phyloP scores from a whole-genome alignment of 2,329 filamentous ascomycete genomes.

The Colletotrichum aenigma region DNA sequence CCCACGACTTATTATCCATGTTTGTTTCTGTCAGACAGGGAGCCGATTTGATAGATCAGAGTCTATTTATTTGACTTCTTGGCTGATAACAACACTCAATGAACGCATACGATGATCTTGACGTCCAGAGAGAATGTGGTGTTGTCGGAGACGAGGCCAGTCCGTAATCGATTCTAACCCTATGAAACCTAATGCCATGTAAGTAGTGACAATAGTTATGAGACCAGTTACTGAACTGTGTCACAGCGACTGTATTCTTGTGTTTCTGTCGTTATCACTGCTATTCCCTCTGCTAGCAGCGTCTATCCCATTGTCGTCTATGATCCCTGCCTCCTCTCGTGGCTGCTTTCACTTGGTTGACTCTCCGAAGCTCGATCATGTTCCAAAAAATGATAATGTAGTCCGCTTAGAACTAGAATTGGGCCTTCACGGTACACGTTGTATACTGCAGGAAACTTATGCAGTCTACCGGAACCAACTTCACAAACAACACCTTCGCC shows the following conservation, averaged over 20 bases:
- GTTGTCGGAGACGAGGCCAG: not conserved
- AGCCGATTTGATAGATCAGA: accelerated
- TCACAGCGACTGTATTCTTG: not conserved
- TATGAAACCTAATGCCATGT: not conserved
- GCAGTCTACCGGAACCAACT: not conserved
- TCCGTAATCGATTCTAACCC: not conserved
- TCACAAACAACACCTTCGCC: not conserved
- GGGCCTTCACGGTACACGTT: accelerated
- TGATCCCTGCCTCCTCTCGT: not conserved
- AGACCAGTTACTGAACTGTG: not conserved
- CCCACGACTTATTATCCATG: not conserved
- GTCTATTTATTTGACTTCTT: not conserved
- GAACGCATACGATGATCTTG: not conserved
- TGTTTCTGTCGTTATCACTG: not conserved
- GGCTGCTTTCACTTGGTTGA: not conserved
- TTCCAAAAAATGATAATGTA: accelerated
- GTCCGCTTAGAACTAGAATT: not conserved
- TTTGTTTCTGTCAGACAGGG: not conserved
- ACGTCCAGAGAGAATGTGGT: not conserved
- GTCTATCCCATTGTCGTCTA: not conserved
- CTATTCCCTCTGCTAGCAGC: not conserved
- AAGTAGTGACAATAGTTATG: not conserved
- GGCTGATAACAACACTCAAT: not conserved
- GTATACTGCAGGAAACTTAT: not conserved
- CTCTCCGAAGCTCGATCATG: not conserved